Base-by-base conservation (phyloP, 1,139 yeast species). In the Hyphopichia khmerensis region DNA sequence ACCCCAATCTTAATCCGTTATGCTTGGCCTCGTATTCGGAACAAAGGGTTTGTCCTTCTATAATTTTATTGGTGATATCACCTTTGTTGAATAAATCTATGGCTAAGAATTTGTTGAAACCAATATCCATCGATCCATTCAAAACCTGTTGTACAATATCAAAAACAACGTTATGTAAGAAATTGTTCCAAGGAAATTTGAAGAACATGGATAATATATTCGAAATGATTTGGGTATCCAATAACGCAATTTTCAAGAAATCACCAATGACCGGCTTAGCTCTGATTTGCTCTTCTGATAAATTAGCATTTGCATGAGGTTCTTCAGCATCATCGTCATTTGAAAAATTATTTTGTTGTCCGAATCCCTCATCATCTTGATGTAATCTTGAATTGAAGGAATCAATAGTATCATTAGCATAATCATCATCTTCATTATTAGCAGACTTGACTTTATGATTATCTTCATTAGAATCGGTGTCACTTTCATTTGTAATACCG, bases 151-250 rank as follows among this genome's bases (percentile, higher is more conserved):
- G 99, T 33, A 93, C 95, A 52, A 93, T 88, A 64, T 93, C 99
- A 68, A 93, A 93, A 8, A 93, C 97, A 44, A 95, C 99, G 58
- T 93, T 93, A 66, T 93, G 99, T 66, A 95, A 75, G 59, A 93
- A 93, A 62, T 93, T 93, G 65, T 93, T 93, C 99, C 99, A 93
- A 4, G 99, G 99, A 64, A 90, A 93, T 53, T 79, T 77, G 76
- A 91, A 87, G 60, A 93, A 91, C 86, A 93, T 84, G 31, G 82
- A 69, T 44, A 91, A 67, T 42, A 93, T 87, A 40, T 85, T 83
- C 37, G 88, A 77, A 40, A 93, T 77, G 44, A 93, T 86, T 50
- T 82, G 82, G 42, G 87, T 85, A 61, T 93, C 97, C 55, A 83
- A 84, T 36, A 93, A 71, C 5, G 96, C 83, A 47, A 91, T 87